These are phyloP conservation scores for Chlamydomonas asymmetrica DNA, from an alignment of 139 green algal species.

Conservation along the genomic window DNA sequence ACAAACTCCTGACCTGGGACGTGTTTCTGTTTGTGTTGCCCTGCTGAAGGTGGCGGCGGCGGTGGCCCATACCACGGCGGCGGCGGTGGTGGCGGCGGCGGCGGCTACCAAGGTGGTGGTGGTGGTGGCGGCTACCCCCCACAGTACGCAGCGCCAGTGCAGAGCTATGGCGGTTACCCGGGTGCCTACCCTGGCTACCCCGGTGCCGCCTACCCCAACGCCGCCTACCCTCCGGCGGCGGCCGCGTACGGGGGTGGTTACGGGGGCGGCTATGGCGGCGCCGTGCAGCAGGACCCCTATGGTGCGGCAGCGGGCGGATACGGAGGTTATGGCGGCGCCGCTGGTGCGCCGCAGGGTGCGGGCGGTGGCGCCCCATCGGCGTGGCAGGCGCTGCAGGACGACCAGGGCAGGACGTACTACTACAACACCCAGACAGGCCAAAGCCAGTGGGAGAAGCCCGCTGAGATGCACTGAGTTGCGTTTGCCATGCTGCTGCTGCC, in stretches of 20 bases:
- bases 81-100: background rate
- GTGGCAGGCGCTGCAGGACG: conserved; percentile 77
- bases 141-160: conserved; percentile 5
- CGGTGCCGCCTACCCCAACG: conserved; percentile 25
- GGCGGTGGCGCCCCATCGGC: background rate
- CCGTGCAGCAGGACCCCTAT: background rate
- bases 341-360: background rate
- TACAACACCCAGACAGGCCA: conserved; percentile 88
- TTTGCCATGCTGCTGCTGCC: too few species aligned
- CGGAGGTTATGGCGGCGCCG: background rate
- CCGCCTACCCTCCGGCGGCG: too few species aligned
- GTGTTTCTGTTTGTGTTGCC: too few species aligned
- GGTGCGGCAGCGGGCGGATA: conserved; percentile 22
- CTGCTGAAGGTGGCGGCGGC: background rate
- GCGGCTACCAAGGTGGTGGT: background rate
- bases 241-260: conserved; percentile 4
- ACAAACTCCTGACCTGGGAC: too few species aligned
- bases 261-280: conserved; percentile 11
- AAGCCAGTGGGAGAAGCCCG: conserved; percentile 90
- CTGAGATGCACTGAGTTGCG: conserved; percentile 74
- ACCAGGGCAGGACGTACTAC: conserved; percentile 84
- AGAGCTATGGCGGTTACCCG: conserved; percentile 17
- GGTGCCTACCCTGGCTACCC: too few species aligned
- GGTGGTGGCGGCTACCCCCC: conserved; percentile 10
- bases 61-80: background rate